These are phyloP conservation scores for Pyronema domesticum DNA, from an alignment of 495 filamentous ascomycete genomes.

Conservation along the genomic window DNA sequence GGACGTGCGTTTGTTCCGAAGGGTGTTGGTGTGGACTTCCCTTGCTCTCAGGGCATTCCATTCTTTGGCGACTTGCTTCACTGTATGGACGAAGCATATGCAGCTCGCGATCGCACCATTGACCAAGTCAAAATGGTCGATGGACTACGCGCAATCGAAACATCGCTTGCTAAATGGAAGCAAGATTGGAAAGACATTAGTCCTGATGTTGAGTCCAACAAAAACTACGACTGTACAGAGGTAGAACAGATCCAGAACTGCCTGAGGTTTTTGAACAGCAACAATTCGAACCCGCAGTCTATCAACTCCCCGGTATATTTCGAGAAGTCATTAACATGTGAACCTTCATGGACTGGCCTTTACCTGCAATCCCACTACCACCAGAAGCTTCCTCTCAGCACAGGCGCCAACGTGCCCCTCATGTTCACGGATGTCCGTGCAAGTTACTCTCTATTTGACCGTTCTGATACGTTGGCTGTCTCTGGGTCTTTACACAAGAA, in stretches of 20 bases:
- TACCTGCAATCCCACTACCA: conserved; percentile 25
- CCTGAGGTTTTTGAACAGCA: conserved; percentile 17
- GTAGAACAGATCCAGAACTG: conserved; percentile 22
- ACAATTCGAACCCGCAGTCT: conserved; percentile 22
- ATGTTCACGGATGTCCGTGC: conserved; percentile 24
- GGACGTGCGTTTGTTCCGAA: conserved; percentile 22
- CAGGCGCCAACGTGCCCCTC: conserved; percentile 23
- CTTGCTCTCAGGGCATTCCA: conserved; percentile 19
- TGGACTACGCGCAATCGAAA: conserved; percentile 13
- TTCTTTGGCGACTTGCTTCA: conserved; percentile 26
- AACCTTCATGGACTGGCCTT: conserved; percentile 21
- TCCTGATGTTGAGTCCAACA: not conserved
- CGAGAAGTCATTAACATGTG: conserved; percentile 23
- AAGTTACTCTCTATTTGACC: conserved; percentile 22
- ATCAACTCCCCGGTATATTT: conserved; percentile 18
- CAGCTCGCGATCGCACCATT: conserved; percentile 19
- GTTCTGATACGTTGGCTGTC: conserved; percentile 23
- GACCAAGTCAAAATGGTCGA: conserved; percentile 21
- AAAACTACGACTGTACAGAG: conserved; percentile 6
- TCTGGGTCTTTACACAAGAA: conserved; percentile 22
- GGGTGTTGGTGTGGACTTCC: conserved; percentile 11
- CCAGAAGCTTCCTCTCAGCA: conserved; percentile 23
- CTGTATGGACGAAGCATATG: conserved; percentile 26
- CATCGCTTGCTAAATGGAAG: conserved; percentile 18
- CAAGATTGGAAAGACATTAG: conserved; percentile 12